A percentile compares a stretch with the other conserved stretches of the same genome.
Evolutionary conservation across 2,329 filamentous ascomycete species (phyloP).

Genomic region (Blastomyces silverae): DNA sequence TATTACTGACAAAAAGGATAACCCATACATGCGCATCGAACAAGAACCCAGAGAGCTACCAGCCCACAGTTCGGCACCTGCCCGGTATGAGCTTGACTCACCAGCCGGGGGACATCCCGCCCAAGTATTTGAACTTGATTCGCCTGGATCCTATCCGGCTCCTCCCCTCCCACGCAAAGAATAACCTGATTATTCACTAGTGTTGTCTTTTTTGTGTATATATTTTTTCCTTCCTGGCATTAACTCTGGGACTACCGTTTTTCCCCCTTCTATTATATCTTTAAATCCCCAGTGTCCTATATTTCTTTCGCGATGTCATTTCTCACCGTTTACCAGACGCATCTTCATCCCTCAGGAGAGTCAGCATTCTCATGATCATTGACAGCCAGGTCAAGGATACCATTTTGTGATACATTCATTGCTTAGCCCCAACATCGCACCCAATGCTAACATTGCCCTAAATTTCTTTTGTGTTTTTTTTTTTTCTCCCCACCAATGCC

Average conservation of each 20-base stretch:
- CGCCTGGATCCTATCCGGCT: neutral
- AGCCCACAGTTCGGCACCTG: neutral
- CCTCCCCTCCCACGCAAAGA: neutral
- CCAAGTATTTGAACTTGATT: slow-evolving; percentile 7
- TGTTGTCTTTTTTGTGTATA: neutral
- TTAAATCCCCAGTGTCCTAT: neutral
- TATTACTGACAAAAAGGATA: neutral
- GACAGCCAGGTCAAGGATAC: neutral
- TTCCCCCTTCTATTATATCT: neutral
- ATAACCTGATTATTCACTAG: neutral
- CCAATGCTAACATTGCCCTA: too few species aligned
- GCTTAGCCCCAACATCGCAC: neutral
- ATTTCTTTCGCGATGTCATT: neutral
- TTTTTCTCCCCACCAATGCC: too few species aligned
- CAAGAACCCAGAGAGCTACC: slow-evolving; percentile 1
- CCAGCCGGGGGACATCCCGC: too few species aligned
- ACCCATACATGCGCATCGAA: neutral
- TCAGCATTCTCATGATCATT: neutral
- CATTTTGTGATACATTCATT: neutral
- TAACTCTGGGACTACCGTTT: neutral
- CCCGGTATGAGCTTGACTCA: slow-evolving; percentile 3
- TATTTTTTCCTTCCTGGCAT: neutral
- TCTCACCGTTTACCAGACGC: neutral
- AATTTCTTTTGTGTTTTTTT: too few species aligned
- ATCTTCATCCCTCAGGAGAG: neutral